Evolutionary conservation across 2,329 filamentous ascomycete species (phyloP), one percentile per base, ranked within the genome.

Genomic region (Trichoderma koningiopsis): DNA sequence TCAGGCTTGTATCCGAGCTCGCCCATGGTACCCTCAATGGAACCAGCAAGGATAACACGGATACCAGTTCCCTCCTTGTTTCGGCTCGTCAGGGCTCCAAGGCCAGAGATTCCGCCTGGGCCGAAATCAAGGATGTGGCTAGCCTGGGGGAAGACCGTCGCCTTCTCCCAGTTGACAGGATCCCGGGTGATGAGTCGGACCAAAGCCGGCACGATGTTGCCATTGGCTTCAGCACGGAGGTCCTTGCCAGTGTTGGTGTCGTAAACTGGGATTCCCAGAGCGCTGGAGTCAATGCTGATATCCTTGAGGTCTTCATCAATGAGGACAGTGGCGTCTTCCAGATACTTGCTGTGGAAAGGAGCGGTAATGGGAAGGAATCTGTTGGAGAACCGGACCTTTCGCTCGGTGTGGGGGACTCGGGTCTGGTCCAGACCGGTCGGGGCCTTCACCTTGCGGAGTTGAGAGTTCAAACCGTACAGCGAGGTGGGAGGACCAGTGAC

Each of bases 11-110:
- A 99, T 68, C 96, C 96, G 71, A 99, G 91, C 80, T 98, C 96
- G 37, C 87, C 86, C 70, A 96, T 91, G 24, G 94, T 94, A 63
- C 95, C 95, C 76, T 95, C 92, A 75, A 99, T 91, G n/a, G 93
- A 88, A 72, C 96, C 96, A 55, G 94, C 96, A 70, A 99, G 87
- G 73, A 99, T 97, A 73, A 99, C 94, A 71, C 95, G 93, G 43
- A 99, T 96, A 76, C 96, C 96, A 69, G 94, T 98, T 72, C 96
- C 96, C 80, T 99, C 96, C 85, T 99, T 99, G 87, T 98, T 99
- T 76, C 96, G 93, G 86, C 97, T 98, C 69, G 96, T 99, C 72
- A 99, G 85, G 57, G 97, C 92, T 77, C 96, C 96, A 27, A 99
- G 90, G 72, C 96, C 96, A 29, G 96, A 99, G 73, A 98, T 96